Conservation (phyloP, 2,329 filamentous ascomycete genomes). For the Penicillium sp. region DNA sequence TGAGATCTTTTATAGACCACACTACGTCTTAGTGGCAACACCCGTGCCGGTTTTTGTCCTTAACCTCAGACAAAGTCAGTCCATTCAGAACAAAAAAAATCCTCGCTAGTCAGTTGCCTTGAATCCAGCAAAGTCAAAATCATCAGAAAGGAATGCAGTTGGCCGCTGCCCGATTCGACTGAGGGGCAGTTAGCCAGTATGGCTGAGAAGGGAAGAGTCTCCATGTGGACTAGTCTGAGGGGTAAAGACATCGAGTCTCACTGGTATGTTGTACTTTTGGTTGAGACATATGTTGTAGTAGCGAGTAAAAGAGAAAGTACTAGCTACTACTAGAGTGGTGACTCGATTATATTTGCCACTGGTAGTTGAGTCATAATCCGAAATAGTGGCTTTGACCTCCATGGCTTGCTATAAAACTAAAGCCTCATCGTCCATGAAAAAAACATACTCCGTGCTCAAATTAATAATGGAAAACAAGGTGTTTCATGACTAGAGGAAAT, state of each 20-base stretch:
- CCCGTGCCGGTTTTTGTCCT: neutral
- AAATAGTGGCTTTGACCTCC: neutral
- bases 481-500: neutral
- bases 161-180: slow-evolving; percentile 18
- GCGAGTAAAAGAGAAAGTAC: slow-evolving; percentile 3
- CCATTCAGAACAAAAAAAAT: neutral
- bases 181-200: slow-evolving; percentile 15
- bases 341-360: slow-evolving; percentile 8
- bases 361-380: slow-evolving; percentile 1
- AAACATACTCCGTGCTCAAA: neutral
- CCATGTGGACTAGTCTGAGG: slow-evolving; percentile 28
- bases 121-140: neutral
- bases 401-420: slow-evolving; percentile 3
- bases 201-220: slow-evolving; percentile 14
- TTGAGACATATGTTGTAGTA: neutral
- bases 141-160: slow-evolving; percentile 13
- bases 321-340: neutral
- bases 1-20: neutral
- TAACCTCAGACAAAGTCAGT: slow-evolving; percentile 2
- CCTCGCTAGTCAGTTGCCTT: neutral
- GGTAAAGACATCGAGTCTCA: slow-evolving; percentile 16
- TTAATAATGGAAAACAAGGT: neutral
- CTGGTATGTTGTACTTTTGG: slow-evolving; percentile 3
- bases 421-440: neutral
- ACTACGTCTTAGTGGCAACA: slow-evolving; percentile 4